Percentiles rank a stretch among this genome's conserved stretches.
Evolutionary conservation across 2,329 filamentous ascomycete genomes (phyloP).

Genomic region (Dothiorella sarmentorum): DNA sequence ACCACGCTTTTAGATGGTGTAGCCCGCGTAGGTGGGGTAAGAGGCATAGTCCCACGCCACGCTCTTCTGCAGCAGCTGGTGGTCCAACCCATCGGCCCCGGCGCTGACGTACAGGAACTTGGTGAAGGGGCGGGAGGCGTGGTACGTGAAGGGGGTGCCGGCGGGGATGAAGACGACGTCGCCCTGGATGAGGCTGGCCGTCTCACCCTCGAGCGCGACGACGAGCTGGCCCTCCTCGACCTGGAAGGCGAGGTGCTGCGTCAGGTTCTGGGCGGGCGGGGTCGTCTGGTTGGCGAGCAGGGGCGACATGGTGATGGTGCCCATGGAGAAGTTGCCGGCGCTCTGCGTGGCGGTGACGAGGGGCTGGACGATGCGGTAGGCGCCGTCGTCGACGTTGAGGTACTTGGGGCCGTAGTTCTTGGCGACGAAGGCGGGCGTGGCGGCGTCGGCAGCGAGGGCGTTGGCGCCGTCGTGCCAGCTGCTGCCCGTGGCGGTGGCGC

Average conservation of each 20-base stretch:
- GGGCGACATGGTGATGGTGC: constrained; percentile 42
- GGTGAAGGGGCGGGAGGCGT: constrained; percentile 25
- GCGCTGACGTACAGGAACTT: constrained; percentile 27
- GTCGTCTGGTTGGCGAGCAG: constrained; percentile 22
- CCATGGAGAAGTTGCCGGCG: constrained; percentile 43
- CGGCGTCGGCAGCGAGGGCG: constrained; percentile 28
- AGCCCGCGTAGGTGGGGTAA: constrained; percentile 20
- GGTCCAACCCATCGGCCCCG: constrained; percentile 24
- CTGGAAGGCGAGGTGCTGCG: constrained; percentile 36
- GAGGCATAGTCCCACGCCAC: constrained; percentile 22
- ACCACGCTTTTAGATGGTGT: not conserved
- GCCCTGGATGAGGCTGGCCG: constrained; percentile 32
- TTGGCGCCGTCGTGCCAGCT: constrained; percentile 42
- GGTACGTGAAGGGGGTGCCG: constrained; percentile 35
- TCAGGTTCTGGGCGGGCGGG: constrained; percentile 23
- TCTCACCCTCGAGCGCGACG: constrained; percentile 31
- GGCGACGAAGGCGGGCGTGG: constrained; percentile 43
- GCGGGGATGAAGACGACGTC: constrained; percentile 41
- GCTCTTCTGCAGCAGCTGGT: constrained; percentile 21
- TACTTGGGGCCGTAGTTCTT: constrained; percentile 48
- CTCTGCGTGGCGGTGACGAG: constrained; percentile 42
- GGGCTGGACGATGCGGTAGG: constrained; percentile 45
- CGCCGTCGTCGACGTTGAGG: constrained; percentile 34
- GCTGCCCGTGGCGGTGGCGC: constrained; percentile 30
- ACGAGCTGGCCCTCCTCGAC: constrained; percentile 38